Conservation (phyloP, 2,329 filamentous ascomycete genomes). For the Colletotrichum zoysiae region DNA sequence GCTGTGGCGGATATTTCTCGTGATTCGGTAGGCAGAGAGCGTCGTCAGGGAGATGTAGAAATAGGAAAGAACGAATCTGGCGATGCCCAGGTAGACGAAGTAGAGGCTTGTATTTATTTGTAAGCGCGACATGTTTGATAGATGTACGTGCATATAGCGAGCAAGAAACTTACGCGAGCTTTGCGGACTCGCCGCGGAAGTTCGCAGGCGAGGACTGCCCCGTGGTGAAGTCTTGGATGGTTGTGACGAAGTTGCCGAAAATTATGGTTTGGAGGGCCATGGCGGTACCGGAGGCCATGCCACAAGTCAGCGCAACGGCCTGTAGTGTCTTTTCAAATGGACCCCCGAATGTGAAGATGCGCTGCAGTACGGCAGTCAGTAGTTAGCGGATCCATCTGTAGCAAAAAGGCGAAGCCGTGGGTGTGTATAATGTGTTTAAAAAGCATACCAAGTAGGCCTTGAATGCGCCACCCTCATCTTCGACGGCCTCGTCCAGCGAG, state of each 20-base stretch:
- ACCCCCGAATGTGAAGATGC: conserved; percentile 50
- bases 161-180: conserved; percentile 47
- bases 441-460: conserved; percentile 41
- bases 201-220: conserved; percentile 44
- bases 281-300: conserved; percentile 53
- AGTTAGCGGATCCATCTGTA: background rate
- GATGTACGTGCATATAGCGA: too few species aligned
- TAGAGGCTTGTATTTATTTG: conserved; percentile 56
- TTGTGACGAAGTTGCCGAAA: conserved; percentile 54
- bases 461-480: conserved; percentile 40
- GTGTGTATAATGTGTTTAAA: background rate
- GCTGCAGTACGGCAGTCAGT: conserved; percentile 42
- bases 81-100: conserved; percentile 70
- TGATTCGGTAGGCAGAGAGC: conserved; percentile 64
- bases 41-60: conserved; percentile 59
- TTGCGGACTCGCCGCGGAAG: conserved; percentile 50
- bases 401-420: background rate
- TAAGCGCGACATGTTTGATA: background rate
- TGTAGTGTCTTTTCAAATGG: conserved; percentile 48
- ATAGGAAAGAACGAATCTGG: conserved; percentile 64
- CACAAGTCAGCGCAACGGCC: conserved; percentile 48
- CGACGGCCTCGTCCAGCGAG: conserved; percentile 29
- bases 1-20: conserved; percentile 60
- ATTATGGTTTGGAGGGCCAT: conserved; percentile 55
- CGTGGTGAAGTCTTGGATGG: conserved; percentile 51